Base-by-base conservation (phyloP, 2,329 filamentous ascomycete genomes). In the Microsporum audouinii region DNA sequence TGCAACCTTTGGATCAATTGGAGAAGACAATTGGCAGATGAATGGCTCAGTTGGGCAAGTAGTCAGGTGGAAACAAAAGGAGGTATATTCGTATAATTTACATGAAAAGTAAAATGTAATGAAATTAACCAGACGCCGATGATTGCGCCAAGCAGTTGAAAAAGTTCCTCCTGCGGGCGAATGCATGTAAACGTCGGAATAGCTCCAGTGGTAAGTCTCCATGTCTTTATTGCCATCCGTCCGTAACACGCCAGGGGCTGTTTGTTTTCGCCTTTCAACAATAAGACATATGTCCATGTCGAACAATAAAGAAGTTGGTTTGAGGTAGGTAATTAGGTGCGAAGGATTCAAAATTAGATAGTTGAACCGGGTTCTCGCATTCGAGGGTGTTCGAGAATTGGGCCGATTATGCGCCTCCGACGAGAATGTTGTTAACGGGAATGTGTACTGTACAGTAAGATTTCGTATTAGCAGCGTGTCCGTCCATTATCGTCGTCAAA, bases 391-490 rank as follows among this genome's bases (percentile, higher is more conserved):
- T 36, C 5, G 2, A 39, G 8, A 47, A 23, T 23, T 6, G 34
- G 34, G 49, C 14, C 7, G 38, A 29, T 71, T 71, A 76, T 64
- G 74, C 75, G 68, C 75, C 77, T 67, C 77, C 77, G 64, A 79
- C 77, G 58, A 79, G 71, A 39, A 79, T 76, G 64, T 79, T 78
- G 73, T 79, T 79, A 58, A 79, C 77, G 17, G 77, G 77, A 60
- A 79, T 79, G 64, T 79, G 77, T 69, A 79, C 77, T 79, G 63
- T 36, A 23, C 23, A 31, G 2, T 34, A 8, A 60, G 45, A 57
- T 45, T 39, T 8, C 14, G 5, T 14, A n/a, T 58, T 59, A 59
- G 47, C 39, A 49, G 36, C 7, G 17, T 43, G 5, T 23, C 2
- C 23, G 14, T 33, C 55, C 27, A 2, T 29, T 5, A 39, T 57